Base-by-base conservation (phyloP, 2,329 filamentous ascomycete species). In the Pyrenophora graminea region DNA sequence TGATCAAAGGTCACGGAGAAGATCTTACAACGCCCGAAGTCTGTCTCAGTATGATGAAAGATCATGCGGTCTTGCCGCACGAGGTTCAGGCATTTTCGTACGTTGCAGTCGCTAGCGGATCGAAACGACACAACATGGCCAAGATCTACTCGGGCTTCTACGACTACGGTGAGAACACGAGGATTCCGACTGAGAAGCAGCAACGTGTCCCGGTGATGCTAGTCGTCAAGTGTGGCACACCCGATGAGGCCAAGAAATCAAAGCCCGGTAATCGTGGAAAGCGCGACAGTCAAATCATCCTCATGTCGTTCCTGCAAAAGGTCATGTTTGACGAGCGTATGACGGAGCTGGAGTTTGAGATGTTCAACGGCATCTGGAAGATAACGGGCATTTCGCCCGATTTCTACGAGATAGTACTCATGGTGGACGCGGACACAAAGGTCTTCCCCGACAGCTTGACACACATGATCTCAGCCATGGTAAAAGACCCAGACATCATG, bases 271-370 rank as follows among this genome's bases (percentile, higher is more conserved):
- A 99, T 77, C 86, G 94, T 76, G 95, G 94, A 76, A 99, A 99
- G 82, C 90, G 94, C 72, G 94, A 99, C 81, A 96, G 91, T 79
- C 94, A 99, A 75, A 97, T 99, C 69, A 94, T 99, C 64, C 82
- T 99, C 61, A 99, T 99, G 94, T 97, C 92, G 4, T 99, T 99
- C 82, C 79, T 99, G 63, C 94, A 99, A 72, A 99, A 99, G 79
- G 94, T 99, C 70, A 99, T 99, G 94, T 99, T 99, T 67, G 94
- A 99, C 72, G 95, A 99, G 77, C 89, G 94, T 56, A 99, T 99
- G 94, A 99, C 95, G 15, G 93, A 99, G 74, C 87, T 99, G 45
- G 94, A 99, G 74, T 99, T 91, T 69, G 94, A 99, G 72, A 97
- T 99, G 90, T 99, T 99, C 80, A 99, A 97, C 72, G 94, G 94